phyloP scores from a whole-genome alignment of 768 basidiomycete species.

The Roridomyces roridus region DNA sequence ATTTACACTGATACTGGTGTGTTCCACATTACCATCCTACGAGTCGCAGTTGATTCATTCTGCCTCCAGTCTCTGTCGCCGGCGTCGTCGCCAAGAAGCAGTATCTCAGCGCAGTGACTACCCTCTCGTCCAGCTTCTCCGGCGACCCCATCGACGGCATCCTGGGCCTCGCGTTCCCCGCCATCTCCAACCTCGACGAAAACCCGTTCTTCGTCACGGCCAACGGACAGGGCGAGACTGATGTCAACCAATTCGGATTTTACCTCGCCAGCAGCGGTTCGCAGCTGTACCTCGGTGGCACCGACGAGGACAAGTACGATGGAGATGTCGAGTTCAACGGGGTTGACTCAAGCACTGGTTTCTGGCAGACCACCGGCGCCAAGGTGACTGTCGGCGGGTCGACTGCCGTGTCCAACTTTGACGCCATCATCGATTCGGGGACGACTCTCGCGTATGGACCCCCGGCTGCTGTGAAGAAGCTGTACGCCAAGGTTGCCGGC shows the following conservation, averaged over 20 bases:
- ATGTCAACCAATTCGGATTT: slow-evolving; percentile 48
- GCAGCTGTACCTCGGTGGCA: slow-evolving; percentile 60
- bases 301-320: slow-evolving; percentile 50
- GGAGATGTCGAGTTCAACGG: slow-evolving; percentile 42
- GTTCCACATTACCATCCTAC: slow-evolving; percentile 33
- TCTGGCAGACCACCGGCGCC: too few species aligned
- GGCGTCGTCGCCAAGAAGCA: slow-evolving; percentile 27
- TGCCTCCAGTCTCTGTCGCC: slow-evolving; percentile 14
- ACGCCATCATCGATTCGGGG: slow-evolving; percentile 26
- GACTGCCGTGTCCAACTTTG: neutral
- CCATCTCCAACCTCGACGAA: slow-evolving; percentile 36
- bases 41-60: neutral
- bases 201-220: slow-evolving; percentile 50
- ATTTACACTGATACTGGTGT: slow-evolving; percentile 47
- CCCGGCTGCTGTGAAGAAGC: neutral
- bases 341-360: too few species aligned
- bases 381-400: too few species aligned
- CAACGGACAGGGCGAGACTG: slow-evolving; percentile 35
- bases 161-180: slow-evolving; percentile 43
- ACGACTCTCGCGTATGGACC: slow-evolving; percentile 5
- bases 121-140: slow-evolving; percentile 36
- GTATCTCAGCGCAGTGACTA: slow-evolving; percentile 41
- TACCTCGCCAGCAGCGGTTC: slow-evolving; percentile 45
- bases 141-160: slow-evolving; percentile 24
- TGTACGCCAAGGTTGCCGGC: slow-evolving; percentile 11